Base-by-base conservation (phyloP, 495 filamentous ascomycete genomes). In the Cenococcum geophilum region DNA sequence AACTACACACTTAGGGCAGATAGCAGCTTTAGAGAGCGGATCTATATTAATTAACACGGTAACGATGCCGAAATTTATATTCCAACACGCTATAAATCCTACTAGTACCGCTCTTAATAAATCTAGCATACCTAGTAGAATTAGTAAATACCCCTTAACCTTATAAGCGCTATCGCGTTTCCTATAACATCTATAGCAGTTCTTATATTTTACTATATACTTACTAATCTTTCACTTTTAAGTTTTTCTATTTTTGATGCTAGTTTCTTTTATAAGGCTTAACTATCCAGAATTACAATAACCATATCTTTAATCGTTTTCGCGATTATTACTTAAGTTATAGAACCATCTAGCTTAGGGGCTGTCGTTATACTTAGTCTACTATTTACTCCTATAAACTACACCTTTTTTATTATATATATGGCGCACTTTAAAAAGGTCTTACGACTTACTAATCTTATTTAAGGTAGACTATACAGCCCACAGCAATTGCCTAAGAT, bases 1-100 rank as follows among this genome's bases (percentile, higher is more conserved):
- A 92, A 92, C 71, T 96, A 95, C 64, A 91, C 87, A 0, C 76
- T 96, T 18, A 77, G 89, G 58, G 82, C 82, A 2, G 91, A 96
- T 69, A 82, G 82, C 2, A 75, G 80, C 0, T 73, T 92, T 57
- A 80, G 81, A 0, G 55, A 55, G 8, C 80, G 78, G 54, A 81
- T 95, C 59, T 78, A 84, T 66, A 79, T 82, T 37, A 74, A 81
- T 8, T 72, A 73, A 12, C 70, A 78, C 43, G 75, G 77, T 53
- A 92, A 92, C 69, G 86, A 88, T 68, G 81, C 76, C 34, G 78
- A 95, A 71, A 75, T 89, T 22, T 95, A 88, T 59, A 76, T 87
- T 95, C 20, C 89, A 93, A 71, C 80, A 83, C 60, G 83, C 87
- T 0, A 81, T 95, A 34, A 90, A 95, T 70, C 74, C 74, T 56